Evolutionary conservation across 2,329 filamentous ascomycete species (phyloP).

Genomic region (Fusarium oxysporum): DNA sequence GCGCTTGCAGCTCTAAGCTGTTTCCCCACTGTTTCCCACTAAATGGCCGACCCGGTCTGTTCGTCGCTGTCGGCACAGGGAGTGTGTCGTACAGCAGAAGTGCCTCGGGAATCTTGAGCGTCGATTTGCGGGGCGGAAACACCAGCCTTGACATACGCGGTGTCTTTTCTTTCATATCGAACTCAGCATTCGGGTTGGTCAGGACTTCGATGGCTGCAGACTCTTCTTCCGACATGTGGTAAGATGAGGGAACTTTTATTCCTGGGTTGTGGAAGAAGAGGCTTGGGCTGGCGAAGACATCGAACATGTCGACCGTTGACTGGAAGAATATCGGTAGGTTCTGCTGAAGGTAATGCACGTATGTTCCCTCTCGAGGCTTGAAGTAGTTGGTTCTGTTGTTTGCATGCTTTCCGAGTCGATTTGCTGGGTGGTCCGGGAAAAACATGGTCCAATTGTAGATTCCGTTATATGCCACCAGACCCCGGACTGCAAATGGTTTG

Average conservation of each 20-base stretch:
- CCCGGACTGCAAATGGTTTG: constrained; percentile 60
- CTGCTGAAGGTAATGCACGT: constrained; percentile 53
- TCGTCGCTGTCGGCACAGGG: constrained; percentile 28
- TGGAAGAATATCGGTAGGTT: constrained; percentile 59
- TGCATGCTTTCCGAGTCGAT: constrained; percentile 44
- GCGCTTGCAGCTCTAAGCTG: constrained; percentile 60
- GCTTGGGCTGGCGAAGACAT: constrained; percentile 68
- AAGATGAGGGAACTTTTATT: constrained; percentile 58
- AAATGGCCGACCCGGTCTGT: constrained; percentile 29
- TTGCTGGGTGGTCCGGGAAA: constrained; percentile 63
- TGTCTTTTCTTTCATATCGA: constrained; percentile 33
- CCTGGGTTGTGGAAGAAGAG: constrained; percentile 69
- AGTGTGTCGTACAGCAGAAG: constrained; percentile 60
- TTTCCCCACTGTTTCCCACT: constrained; percentile 50
- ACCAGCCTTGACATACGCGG: constrained; percentile 57
- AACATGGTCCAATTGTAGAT: constrained; percentile 75
- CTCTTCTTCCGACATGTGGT: constrained; percentile 52
- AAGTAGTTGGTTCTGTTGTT: constrained; percentile 29
- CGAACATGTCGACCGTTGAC: constrained; percentile 63
- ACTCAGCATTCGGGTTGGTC: constrained; percentile 33
- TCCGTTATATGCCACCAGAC: constrained; percentile 68
- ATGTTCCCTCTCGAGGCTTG: constrained; percentile 47
- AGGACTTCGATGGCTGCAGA: constrained; percentile 41
- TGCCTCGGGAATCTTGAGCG: constrained; percentile 61
- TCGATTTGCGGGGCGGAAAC: constrained; percentile 62